A percentile compares a stretch with the other conserved stretches of the same genome.
These are phyloP conservation scores for Boletus pseudo-olivaceus DNA, from an alignment of 768 basidiomycete genomes.

Conservation along the genomic window DNA sequence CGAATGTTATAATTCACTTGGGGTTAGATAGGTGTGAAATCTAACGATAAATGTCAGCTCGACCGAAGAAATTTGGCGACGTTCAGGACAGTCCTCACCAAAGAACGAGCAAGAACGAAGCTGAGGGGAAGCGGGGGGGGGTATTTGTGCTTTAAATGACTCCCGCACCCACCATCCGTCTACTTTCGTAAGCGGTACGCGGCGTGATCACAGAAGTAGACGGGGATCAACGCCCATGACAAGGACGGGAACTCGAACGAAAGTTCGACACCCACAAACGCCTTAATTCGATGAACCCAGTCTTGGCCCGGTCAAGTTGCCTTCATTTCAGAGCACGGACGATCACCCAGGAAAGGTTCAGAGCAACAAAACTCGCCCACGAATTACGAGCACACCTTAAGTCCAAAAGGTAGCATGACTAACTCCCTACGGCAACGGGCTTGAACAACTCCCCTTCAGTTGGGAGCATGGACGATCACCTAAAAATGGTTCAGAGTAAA, in stretches of 20 bases:
- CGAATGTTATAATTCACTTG: background rate
- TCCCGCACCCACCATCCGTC: background rate
- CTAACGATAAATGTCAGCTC: background rate
- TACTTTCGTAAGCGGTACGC: background rate
- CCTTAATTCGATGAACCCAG: background rate
- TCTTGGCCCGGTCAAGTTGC: background rate
- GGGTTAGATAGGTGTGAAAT: background rate
- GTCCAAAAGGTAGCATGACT: slow-evolving; percentile 5
- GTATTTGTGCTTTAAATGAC: slow-evolving; percentile 2
- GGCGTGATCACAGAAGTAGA: background rate
- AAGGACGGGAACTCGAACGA: background rate
- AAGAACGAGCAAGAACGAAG: background rate
- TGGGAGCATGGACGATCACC: too few relatives aligned
- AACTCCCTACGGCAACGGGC: background rate
- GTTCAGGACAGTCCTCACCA: background rate
- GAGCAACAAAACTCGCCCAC: background rate
- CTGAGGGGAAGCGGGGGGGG: background rate
- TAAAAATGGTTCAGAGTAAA: too few relatives aligned
- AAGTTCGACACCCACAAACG: background rate
- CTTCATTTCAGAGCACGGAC: background rate
- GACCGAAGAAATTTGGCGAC: background rate
- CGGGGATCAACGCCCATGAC: slow-evolving; percentile 1
- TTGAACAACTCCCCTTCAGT: too few relatives aligned
- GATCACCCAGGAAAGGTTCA: slow-evolving; percentile 9
- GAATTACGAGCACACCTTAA: background rate